These are phyloP conservation scores for Sporisorium exsertum DNA, from an alignment of 1,284 basidiomycete genomes.

Conservation along the genomic window DNA sequence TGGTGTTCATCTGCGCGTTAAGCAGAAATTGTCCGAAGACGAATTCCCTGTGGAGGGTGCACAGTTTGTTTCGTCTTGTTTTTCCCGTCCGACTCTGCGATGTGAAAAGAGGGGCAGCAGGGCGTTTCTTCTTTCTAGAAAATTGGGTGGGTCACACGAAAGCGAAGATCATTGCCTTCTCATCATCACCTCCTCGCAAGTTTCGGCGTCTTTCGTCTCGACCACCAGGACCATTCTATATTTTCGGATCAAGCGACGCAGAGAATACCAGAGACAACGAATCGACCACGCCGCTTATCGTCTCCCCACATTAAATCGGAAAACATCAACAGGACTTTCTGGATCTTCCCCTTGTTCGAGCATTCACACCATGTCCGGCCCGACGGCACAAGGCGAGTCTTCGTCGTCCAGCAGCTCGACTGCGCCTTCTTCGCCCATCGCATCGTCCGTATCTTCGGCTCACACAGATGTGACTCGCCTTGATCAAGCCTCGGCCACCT, in stretches of 20 bases:
- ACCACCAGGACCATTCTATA: background rate
- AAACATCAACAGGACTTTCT: background rate
- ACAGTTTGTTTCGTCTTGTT: no score
- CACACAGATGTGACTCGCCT: slow-evolving; percentile 36
- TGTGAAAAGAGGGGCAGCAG: no score
- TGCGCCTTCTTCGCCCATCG: slow-evolving; percentile 34
- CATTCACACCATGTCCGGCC: slow-evolving; percentile 17
- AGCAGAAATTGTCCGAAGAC: no score
- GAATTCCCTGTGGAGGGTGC: no score
- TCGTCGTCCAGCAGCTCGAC: slow-evolving; percentile 32
- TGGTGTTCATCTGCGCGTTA: no score
- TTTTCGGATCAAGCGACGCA: slow-evolving; percentile 4
- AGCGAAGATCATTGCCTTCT: no score
- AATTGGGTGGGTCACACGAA: no score
- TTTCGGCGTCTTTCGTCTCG: background rate
- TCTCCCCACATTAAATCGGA: no score
- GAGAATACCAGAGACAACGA: background rate
- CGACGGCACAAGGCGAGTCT: slow-evolving; percentile 22
- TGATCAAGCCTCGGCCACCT: slow-evolving; percentile 55
- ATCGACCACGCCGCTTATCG: background rate
- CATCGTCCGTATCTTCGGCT: slow-evolving; percentile 35
- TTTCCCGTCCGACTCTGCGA: no score
- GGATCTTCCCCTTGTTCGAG: background rate
- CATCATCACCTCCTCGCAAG: no score
- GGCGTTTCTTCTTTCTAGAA: no score